Evolutionary conservation across 2,329 filamentous ascomycete genomes (phyloP).

Genomic region (Colletotrichum shisoi): DNA sequence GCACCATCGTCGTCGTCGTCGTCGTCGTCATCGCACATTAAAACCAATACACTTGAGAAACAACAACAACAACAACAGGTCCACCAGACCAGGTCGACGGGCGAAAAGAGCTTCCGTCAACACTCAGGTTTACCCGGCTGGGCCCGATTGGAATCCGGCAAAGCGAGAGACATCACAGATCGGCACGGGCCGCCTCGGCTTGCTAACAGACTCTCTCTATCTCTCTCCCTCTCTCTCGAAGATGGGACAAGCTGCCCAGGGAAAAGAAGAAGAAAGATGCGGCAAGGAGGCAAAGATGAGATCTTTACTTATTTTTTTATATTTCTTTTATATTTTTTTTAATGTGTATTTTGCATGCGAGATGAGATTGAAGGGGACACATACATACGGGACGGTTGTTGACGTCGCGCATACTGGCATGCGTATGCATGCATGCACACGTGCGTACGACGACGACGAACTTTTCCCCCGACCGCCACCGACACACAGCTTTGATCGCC

Average conservation of each 20-base stretch:
- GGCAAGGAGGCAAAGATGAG: not conserved
- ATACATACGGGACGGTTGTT: too few relatives aligned
- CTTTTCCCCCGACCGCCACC: not conserved
- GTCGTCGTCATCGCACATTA: conserved; percentile 20
- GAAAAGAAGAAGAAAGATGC: not conserved
- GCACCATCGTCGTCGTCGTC: conserved; percentile 28
- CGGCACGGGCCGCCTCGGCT: not conserved
- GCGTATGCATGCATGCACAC: conserved; percentile 16
- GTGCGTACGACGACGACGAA: not conserved
- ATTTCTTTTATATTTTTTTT: too few relatives aligned
- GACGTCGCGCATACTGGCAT: not conserved
- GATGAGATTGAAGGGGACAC: conserved; percentile 5
- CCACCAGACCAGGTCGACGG: not conserved
- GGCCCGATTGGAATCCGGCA: not conserved
- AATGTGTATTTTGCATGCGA: not conserved
- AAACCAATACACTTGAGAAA: conserved; percentile 5
- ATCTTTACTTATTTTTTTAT: too few relatives aligned
- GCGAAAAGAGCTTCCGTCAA: not conserved
- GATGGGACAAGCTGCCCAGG: too few relatives aligned
- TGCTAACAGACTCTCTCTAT: not conserved
- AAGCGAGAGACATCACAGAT: conserved; percentile 2
- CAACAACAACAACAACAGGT: too few relatives aligned
- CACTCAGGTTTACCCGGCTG: not conserved
- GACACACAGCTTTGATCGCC: not conserved
- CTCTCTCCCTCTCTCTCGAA: too few relatives aligned